A percentile compares a stretch with the other conserved stretches of the same genome.
Evolutionary conservation across 345 rosid genomes (phyloP).

Genomic region (Conringia planisiliqua): DNA sequence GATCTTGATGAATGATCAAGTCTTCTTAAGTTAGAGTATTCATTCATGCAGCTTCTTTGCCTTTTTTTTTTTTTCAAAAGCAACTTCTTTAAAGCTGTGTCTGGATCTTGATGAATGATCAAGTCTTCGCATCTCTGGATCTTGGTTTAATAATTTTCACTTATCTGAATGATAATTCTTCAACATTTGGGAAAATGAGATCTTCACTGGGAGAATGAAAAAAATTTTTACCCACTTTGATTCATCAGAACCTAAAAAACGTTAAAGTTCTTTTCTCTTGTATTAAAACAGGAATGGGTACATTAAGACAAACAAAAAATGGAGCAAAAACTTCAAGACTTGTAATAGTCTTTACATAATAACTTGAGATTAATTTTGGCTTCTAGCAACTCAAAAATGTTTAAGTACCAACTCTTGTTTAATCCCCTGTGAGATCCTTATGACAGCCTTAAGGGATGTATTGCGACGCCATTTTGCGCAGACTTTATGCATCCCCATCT

Average conservation of each 20-base stretch:
- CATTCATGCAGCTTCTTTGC: not conserved
- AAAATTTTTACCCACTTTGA: not conserved
- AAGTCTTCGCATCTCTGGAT: not conserved
- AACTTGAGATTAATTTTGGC: not conserved
- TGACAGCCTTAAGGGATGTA: slow-evolving; percentile 60
- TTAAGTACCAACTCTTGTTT: not conserved
- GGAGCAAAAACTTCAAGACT: slow-evolving; percentile 18
- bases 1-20: not conserved
- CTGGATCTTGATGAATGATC: not conserved
- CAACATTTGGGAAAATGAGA: not conserved
- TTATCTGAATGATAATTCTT: not conserved
- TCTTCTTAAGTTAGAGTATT: not conserved
- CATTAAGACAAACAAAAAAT: slow-evolving; percentile 8
- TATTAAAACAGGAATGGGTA: not conserved
- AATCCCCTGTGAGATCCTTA: slow-evolving; percentile 23
- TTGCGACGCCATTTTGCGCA: slow-evolving; percentile 75
- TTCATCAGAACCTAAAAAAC: slow-evolving; percentile 12
- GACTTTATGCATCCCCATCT: slow-evolving; percentile 68
- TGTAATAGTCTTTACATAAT: slow-evolving; percentile 7
- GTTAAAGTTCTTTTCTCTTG: not conserved
- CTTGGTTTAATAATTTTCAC: not conserved
- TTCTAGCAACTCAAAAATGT: slow-evolving; percentile 10
- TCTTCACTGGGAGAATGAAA: not conserved
- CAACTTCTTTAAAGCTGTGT: not conserved
- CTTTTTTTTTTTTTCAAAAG: not conserved